Evolutionary conservation across 805 yeast species (phyloP), one percentile per base, ranked within the genome.

Genomic region (Cyberlindnera maritima): DNA sequence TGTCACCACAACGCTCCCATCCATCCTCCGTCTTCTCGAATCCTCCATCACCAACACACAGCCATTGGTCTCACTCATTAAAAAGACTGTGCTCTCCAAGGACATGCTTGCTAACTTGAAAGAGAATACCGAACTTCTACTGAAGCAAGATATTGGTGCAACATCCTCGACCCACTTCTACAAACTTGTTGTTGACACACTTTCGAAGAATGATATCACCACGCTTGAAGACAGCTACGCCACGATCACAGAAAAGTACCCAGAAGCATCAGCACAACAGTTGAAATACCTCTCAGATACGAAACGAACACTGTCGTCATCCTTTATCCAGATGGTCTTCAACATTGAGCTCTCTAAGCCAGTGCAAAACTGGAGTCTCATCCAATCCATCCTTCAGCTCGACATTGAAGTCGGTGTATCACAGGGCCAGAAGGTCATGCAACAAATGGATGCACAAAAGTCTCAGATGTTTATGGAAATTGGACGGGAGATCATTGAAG

Each of bases 391-490:
- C 4, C 57, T 83, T 13, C 69, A 69, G 23, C 69, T 83, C 44
- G 85, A 83, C 61, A 69, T 80, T 3, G 85, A 80, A 46, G 66
- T 84, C 43, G 83, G 84, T n/a, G 65, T 77, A 14, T 62, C 71
- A 23, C 70, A 72, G 47, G 57, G 71, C n/a, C 58, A 62, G 3
- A 50, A 58, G 14, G 66, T 76, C 2, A 54, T 75, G 44, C 49
- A 49, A 1, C 52, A 39, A 9, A 38, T 57, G 7, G 45, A 51
- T 3, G 14, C 35, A 18, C 34, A 44, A 15, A 37, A 50, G 2
- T 40, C 42, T 4, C 25, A n/a, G 17, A 31, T 38, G 3, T 46
- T 38, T 15, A 13, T 53, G 3, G 34, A 46, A 3, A 49, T 67
- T 35, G 63, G 68, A 56, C 44, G 52, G 2, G 65, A 66, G 38